Conservation (phyloP, 106 monocot species). For the Dendrobium nobile region DNA sequence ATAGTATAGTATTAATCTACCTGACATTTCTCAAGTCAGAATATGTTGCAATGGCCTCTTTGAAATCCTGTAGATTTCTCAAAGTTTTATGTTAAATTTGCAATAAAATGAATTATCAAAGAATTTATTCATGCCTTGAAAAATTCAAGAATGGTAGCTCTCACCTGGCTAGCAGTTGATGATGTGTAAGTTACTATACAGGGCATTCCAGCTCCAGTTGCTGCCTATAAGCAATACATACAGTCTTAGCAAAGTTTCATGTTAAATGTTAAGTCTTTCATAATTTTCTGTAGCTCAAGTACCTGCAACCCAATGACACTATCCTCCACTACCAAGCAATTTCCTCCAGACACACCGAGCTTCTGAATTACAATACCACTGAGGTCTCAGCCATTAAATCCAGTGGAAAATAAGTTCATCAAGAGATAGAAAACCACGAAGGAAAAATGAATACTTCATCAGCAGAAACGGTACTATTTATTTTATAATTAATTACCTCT, state of each 20-base stretch:
- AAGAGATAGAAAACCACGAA: too few species aligned
- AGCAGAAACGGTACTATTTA: background rate
- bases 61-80: slow-evolving; percentile 60
- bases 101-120: background rate
- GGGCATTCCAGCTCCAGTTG: slow-evolving; percentile 88
- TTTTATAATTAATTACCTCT: slow-evolving; percentile 28
- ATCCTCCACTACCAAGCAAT: slow-evolving; percentile 96
- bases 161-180: slow-evolving; percentile 87
- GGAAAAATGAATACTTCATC: background rate
- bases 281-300: slow-evolving; percentile 5
- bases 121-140: background rate
- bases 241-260: background rate
- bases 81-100: background rate
- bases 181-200: slow-evolving; percentile 92
- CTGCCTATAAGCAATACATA: slow-evolving; percentile 41
- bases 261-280: too few species aligned
- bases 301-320: slow-evolving; percentile 94
- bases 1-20: slow-evolving; percentile 29
- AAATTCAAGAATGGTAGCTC: background rate
- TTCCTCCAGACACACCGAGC: slow-evolving; percentile 39
- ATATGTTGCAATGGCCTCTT: slow-evolving; percentile 79
- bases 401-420: background rate
- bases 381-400: slow-evolving; percentile 2
- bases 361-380: slow-evolving; percentile 29
- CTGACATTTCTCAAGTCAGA: slow-evolving; percentile 77